Evolutionary conservation across 495 filamentous ascomycete species (phyloP).

Genomic region (Letharia columbiana): DNA sequence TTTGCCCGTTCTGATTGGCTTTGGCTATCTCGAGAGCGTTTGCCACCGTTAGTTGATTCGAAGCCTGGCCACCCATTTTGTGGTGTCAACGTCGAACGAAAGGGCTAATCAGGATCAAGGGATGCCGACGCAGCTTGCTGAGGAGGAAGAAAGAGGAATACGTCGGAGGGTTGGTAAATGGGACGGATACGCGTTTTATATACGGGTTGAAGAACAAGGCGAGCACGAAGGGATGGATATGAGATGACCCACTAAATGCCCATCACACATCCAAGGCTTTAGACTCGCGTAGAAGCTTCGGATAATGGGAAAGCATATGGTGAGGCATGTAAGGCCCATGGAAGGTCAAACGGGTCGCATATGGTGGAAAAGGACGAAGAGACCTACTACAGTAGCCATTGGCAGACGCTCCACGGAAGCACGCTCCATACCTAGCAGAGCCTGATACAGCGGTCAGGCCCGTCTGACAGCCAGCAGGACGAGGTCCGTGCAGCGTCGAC

Average conservation of each 20-base stretch:
- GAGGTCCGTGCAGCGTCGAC: slow-evolving; percentile 3
- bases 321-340: background rate
- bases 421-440: slow-evolving; percentile 9
- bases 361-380: background rate
- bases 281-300: slow-evolving; percentile 5
- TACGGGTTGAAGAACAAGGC: background rate
- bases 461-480: slow-evolving; percentile 2
- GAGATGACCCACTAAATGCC: slow-evolving; percentile 5
- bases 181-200: background rate
- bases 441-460: background rate
- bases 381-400: background rate
- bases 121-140: background rate
- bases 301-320: slow-evolving; percentile 5
- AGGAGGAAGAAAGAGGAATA: background rate
- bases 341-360: background rate
- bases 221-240: background rate
- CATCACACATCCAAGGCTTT: background rate
- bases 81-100: background rate
- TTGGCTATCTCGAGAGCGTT: slow-evolving; percentile 60
- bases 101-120: background rate
- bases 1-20: slow-evolving; percentile 49
- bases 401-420: slow-evolving; percentile 5
- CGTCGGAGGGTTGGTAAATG: background rate
- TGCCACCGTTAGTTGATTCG: slow-evolving; percentile 33
- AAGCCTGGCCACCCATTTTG: slow-evolving; percentile 15